Conservation (phyloP, 208 protist genomes). For the Leishmania tropica region DNA sequence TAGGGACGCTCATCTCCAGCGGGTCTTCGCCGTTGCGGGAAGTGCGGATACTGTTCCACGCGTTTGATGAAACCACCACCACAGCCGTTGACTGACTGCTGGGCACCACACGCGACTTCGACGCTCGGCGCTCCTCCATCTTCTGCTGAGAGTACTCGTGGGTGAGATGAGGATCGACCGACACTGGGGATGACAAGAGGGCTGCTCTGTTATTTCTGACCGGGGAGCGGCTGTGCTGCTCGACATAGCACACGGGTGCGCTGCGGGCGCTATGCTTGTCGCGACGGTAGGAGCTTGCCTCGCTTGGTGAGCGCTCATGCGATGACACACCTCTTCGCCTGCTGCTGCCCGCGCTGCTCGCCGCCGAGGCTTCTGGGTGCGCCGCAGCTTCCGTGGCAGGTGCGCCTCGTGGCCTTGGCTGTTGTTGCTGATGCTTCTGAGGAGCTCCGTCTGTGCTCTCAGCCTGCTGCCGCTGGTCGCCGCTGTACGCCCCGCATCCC, state of each 20-base stretch:
- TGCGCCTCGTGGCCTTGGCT: background rate
- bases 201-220: background rate
- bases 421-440: slow-evolving; percentile 12
- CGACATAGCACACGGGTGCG: background rate
- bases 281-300: slow-evolving; percentile 3
- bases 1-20: slow-evolving; percentile 35
- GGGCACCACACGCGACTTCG: background rate
- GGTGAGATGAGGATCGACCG: slow-evolving; percentile 1
- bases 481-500: background rate
- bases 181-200: background rate
- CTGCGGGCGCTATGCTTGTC: background rate
- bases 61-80: slow-evolving; percentile 7
- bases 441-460: background rate
- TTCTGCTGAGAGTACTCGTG: slow-evolving; percentile 20
- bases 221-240: background rate
- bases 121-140: slow-evolving; percentile 12
- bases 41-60: slow-evolving; percentile 33
- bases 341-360: background rate
- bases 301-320: background rate
- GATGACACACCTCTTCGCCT: background rate
- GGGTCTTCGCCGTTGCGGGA: slow-evolving; percentile 24
- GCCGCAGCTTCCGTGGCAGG: background rate
- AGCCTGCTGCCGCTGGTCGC: background rate
- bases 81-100: background rate
- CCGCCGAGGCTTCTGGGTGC: background rate